These are phyloP conservation scores for Ganoderma meredithae DNA, from an alignment of 1,284 basidiomycete species.

Conservation along the genomic window DNA sequence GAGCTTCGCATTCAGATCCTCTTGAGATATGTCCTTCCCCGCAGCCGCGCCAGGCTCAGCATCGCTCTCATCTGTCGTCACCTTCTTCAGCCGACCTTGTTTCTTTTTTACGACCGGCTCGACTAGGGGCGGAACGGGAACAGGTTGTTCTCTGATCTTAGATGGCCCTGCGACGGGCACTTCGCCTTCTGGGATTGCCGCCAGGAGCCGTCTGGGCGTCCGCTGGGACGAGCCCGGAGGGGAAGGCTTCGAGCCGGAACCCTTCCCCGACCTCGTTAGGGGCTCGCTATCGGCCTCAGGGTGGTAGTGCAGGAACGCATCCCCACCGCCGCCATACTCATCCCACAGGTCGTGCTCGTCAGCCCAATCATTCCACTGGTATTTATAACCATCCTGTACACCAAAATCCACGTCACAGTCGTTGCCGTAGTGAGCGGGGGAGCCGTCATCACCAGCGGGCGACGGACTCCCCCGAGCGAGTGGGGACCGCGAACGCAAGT, in stretches of 20 bases:
- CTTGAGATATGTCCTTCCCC: slow-evolving; percentile 44
- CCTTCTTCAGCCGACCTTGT: slow-evolving; percentile 23
- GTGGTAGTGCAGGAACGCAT: slow-evolving; percentile 47
- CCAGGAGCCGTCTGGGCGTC: neutral
- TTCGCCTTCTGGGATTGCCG: slow-evolving; percentile 19
- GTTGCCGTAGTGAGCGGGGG: neutral
- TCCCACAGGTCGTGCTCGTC: slow-evolving; percentile 28
- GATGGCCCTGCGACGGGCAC: slow-evolving; percentile 7
- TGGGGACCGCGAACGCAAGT: neutral
- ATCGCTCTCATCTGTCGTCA: slow-evolving; percentile 24
- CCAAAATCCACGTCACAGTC: slow-evolving; percentile 3
- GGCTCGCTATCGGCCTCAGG: slow-evolving; percentile 33
- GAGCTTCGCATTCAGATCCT: slow-evolving; percentile 43
- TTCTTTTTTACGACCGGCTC: slow-evolving; percentile 31
- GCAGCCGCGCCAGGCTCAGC: slow-evolving; percentile 17
- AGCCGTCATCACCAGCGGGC: slow-evolving; percentile 21
- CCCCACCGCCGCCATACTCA: slow-evolving; percentile 34
- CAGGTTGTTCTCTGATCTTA: neutral
- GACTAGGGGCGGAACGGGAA: slow-evolving; percentile 18
- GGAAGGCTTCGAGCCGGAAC: neutral
- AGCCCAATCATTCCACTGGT: slow-evolving; percentile 27
- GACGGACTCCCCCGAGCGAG: slow-evolving; percentile 17
- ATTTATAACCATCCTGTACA: slow-evolving; percentile 20
- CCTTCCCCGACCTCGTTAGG: neutral
- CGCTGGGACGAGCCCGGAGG: neutral